A percentile compares a stretch with the other conserved stretches of the same genome.
These are phyloP conservation scores for Penicillium egyptiacum DNA, from an alignment of 495 filamentous ascomycete genomes.

Conservation along the genomic window DNA sequence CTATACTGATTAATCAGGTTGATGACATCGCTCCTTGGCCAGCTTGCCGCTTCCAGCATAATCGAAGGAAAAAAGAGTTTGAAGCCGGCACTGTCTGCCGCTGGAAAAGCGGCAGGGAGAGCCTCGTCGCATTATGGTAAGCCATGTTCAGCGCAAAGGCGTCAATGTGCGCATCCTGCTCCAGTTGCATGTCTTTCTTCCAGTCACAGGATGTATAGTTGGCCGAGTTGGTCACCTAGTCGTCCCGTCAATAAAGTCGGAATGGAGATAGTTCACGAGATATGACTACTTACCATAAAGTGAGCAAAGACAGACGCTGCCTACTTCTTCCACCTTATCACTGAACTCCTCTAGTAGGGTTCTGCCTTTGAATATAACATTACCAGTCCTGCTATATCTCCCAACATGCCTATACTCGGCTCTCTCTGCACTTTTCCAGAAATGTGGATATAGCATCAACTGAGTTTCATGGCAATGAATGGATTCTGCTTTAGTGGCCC, in stretches of 20 bases:
- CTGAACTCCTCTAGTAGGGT: too few relatives aligned
- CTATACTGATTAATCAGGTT: constrained; percentile 59
- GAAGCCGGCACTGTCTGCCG: constrained; percentile 56
- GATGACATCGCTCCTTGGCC: constrained; percentile 55
- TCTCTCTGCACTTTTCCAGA: constrained; percentile 3
- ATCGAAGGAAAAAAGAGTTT: constrained; percentile 74
- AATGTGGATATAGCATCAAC: constrained; percentile 16
- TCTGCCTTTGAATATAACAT: too few relatives aligned
- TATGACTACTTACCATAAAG: not conserved
- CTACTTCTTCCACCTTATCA: too few relatives aligned
- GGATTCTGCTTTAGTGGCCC: constrained; percentile 10
- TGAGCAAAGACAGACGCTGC: not conserved
- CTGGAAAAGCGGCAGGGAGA: constrained; percentile 48
- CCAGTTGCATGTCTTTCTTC: constrained; percentile 53
- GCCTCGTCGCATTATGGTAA: constrained; percentile 23
- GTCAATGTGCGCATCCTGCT: constrained; percentile 64
- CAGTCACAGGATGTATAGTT: not conserved
- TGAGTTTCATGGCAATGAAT: constrained; percentile 14
- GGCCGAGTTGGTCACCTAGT: too few relatives aligned
- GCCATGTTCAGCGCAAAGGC: constrained; percentile 74
- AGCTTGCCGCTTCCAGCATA: constrained; percentile 56
- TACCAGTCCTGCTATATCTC: too few relatives aligned
- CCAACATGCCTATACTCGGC: not conserved
- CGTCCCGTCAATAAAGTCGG: too few relatives aligned
- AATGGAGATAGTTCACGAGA: too few relatives aligned